Conservation (phyloP, 2,329 filamentous ascomycete genomes). For the Nigrospora oryzae region DNA sequence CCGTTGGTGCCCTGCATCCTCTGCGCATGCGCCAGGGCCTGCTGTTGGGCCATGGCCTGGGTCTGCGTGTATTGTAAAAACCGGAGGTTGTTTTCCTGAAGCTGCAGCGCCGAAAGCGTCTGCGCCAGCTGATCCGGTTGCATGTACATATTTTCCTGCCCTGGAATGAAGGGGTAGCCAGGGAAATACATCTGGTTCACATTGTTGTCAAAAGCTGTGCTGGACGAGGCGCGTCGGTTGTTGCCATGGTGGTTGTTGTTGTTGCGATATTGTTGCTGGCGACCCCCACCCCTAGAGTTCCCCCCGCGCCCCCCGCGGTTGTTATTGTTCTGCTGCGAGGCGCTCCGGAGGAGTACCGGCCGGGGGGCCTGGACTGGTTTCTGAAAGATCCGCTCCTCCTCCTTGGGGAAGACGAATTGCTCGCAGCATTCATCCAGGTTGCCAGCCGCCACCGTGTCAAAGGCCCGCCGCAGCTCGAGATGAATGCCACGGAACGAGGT, state of each 20-base stretch:
- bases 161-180: constrained; percentile 30
- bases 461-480: constrained; percentile 79
- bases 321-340: constrained; percentile 45
- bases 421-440: constrained; percentile 81
- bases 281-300: constrained; percentile 39
- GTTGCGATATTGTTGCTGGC: constrained; percentile 24
- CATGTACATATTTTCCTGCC: constrained; percentile 43
- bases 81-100: constrained; percentile 35
- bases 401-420: constrained; percentile 78
- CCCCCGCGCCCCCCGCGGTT: constrained; percentile 37
- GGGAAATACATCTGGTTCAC: constrained; percentile 28
- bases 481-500: constrained; percentile 90
- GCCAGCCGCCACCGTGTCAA: constrained; percentile 69
- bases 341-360: constrained; percentile 50
- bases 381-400: constrained; percentile 59
- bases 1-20: constrained; percentile 26
- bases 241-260: constrained; percentile 33
- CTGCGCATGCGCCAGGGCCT: constrained; percentile 32
- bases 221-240: constrained; percentile 44
- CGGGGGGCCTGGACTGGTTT: constrained; percentile 46
- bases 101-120: constrained; percentile 34
- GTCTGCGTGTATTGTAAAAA: constrained; percentile 38
- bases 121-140: constrained; percentile 31
- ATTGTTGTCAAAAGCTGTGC: constrained; percentile 41
- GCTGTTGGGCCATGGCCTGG: constrained; percentile 33